Evolutionary conservation across 768 basidiomycete genomes (phyloP), one percentile per base, ranked within the genome.

Genomic region (Leccinellum albellum): DNA sequence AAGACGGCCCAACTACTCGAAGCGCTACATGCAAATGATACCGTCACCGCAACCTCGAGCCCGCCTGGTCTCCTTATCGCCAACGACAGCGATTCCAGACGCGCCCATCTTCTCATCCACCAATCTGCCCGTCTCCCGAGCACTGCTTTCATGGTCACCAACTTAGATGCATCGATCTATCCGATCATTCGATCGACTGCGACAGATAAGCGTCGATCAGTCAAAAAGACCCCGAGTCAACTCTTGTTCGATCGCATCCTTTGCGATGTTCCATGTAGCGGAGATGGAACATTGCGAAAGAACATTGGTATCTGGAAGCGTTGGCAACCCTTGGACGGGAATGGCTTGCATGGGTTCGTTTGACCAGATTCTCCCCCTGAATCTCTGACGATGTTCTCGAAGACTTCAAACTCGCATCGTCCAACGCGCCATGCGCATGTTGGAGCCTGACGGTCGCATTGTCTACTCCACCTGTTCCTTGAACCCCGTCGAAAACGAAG

Each of bases 391-490:
- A 46, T 54, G 49, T 37, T 57, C 14, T 51, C 40, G 31, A 64
- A 98, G 94, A 10, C 78, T 99, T 29, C 97, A 99, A 69, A 77
- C 94, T 40, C 88, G 97, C 20, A 98, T 99, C 63, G 81, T 98
- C 20, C 81, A 88, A 58, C 88, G 97, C 20, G 96, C 88, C 1
- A 97, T 99, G 91, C 85, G 87, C 55, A 81, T 98, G 74, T 81
- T 99, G 40, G 79, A 82, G 59, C 66, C 69, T 12, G 83, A 86
- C n/a, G 96, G 95, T 8, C 86, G 90, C 33, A 88, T 98, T 59
- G 95, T 98, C 17, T 99, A 98, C 70, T 98, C 97, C 6, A 99
- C 97, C 0, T 98, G 97, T 66, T 98, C 95, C 0, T 77, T 98
- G 62, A 98, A 98, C 70, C 97, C 97, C 1, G 81, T 94, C 13